Base-by-base conservation (phyloP, 495 filamentous ascomycete genomes). In the Penicillium bialowiezense region DNA sequence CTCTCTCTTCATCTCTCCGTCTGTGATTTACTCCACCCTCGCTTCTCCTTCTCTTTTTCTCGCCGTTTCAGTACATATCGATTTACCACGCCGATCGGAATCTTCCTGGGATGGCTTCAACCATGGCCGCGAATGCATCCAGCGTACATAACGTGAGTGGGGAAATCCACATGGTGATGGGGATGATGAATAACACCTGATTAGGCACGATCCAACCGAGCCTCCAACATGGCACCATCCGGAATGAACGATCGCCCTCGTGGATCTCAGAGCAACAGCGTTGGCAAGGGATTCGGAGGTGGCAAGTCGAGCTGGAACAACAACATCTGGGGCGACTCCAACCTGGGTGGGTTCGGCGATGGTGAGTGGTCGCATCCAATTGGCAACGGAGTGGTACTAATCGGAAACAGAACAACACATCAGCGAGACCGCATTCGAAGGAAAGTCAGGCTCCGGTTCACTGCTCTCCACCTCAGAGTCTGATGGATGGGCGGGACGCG, bases 381-480 rank as follows among this genome's bases (percentile, higher is more conserved):
- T 36, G 14, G 6, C n/a, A 24, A 9, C 12, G 14, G 15, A 29
- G 50, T 14, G 3, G 2, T 33, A 31, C 53, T 60, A 15, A 60
- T 42, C 12, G 7, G 1, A 13, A 36, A 3, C 28, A 73, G 70
- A 71, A 23, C 59, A 70, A 58, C 57, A 63, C 43, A 55, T 56
- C 9, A 19, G 54, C 33, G 62, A 73, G 1, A 52, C 48, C 14
- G 62, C 55, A 9, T 69, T 69, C 28, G 76, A 81, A 51, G 72
- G 69, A 6, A 80, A 82, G 54, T 77, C 78, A 23, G 86, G 87
- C 19, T 88, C 86, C 2, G 75, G 83, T 20, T 85, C 85, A 26
- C 62, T 90, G 23, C 62, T 87, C 34, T 73, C 80, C 2, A 75
- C 82, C 2, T 88, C 85, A 1, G 83, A 86, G 55, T 77, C 81